Percentiles rank a stretch among this genome's conserved stretches.
Conservation (phyloP, 768 basidiomycete genomes). For the Mrakia gelida region DNA sequence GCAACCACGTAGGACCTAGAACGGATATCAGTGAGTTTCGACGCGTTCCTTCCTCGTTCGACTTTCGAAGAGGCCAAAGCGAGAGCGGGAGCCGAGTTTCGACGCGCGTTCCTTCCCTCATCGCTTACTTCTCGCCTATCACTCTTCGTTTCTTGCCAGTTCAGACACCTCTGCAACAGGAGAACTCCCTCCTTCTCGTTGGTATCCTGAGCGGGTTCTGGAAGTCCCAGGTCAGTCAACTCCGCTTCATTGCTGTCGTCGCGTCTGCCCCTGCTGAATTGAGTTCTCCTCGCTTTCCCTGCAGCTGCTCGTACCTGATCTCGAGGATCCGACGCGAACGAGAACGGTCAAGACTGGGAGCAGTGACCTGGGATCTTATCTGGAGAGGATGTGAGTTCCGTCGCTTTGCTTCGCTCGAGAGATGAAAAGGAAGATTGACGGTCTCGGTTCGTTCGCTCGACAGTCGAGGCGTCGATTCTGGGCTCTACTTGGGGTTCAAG, state of each 20-base stretch:
- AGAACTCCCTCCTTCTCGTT: not conserved
- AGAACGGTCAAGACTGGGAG: not conserved
- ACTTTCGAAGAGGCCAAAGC: not conserved
- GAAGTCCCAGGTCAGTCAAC: not conserved
- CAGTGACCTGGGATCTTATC: not conserved
- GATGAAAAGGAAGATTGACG: not conserved
- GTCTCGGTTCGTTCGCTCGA: not conserved
- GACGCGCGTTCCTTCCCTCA: no score
- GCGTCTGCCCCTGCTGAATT: not conserved
- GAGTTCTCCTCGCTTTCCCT: not conserved
- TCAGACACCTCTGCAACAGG: not conserved
- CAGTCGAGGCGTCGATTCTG: not conserved
- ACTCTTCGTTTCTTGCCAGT: not conserved
- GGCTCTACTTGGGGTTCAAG: not conserved
- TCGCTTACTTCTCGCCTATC: no score
- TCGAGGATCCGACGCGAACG: not conserved
- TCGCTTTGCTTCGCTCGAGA: not conserved
- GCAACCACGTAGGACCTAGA: not conserved
- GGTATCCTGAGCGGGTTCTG: not conserved
- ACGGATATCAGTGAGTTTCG: not conserved
- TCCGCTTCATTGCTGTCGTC: not conserved
- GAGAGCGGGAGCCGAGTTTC: not conserved
- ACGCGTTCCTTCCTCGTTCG: not conserved
- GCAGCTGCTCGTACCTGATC: not conserved
- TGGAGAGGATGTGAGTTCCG: not conserved